A percentile compares a stretch with the other conserved stretches of the same genome.
These are phyloP conservation scores for Musa beccarii DNA, from an alignment of 176 grass and related monocot species.

Conservation along the genomic window DNA sequence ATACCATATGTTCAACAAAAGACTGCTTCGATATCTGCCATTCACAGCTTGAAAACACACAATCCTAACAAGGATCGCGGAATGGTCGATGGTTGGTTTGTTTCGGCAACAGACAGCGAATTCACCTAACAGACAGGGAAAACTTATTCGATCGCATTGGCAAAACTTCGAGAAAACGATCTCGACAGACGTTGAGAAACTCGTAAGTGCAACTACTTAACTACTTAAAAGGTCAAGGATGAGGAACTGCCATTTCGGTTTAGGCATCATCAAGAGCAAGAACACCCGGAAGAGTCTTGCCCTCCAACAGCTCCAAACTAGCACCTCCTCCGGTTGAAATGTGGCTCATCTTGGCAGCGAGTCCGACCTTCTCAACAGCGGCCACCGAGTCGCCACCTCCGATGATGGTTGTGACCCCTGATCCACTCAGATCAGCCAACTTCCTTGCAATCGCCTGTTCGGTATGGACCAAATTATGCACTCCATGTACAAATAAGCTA, in stretches of 20 bases:
- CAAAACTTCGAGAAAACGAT: background rate
- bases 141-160: background rate
- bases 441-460: constrained; percentile 34
- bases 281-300: constrained; percentile 38
- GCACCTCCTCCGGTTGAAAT: constrained; percentile 44
- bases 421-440: constrained; percentile 32
- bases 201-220: background rate
- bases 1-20: too few relatives aligned
- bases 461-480: background rate
- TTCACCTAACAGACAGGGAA: too few relatives aligned
- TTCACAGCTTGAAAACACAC: too few relatives aligned
- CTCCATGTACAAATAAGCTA: background rate
- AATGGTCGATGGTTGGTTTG: too few relatives aligned
- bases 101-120: too few relatives aligned
- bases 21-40: too few relatives aligned
- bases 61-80: too few relatives aligned
- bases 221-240: background rate
- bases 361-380: constrained; percentile 38
- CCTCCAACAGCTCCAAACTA: constrained; percentile 38
- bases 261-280: constrained; percentile 32
- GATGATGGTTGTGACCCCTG: constrained; percentile 39
- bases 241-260: background rate
- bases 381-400: constrained; percentile 43
- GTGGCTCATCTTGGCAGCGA: constrained; percentile 39
- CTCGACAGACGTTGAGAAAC: background rate